Percentiles rank a stretch among this genome's conserved stretches.
Evolutionary conservation across 2,329 filamentous ascomycete genomes (phyloP).

Genomic region (Fusarium abutilonis): DNA sequence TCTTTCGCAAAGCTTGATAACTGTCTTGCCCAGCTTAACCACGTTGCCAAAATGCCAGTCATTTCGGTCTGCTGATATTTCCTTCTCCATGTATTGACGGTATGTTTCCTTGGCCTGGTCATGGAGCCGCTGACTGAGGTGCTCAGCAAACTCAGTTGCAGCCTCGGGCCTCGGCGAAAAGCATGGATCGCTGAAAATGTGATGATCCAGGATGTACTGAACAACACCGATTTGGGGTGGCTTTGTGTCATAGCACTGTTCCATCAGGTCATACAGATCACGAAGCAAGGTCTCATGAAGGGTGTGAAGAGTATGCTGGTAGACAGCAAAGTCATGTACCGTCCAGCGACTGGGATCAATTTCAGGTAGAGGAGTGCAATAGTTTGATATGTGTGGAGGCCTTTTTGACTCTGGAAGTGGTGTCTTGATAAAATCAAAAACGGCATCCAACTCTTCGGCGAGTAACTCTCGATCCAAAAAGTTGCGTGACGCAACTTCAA

Average conservation of each 20-base stretch:
- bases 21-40: slow-evolving; percentile 85
- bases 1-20: slow-evolving; percentile 85
- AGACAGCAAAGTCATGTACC: slow-evolving; percentile 72
- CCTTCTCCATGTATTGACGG: slow-evolving; percentile 77
- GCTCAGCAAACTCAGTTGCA: slow-evolving; percentile 74
- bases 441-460: slow-evolving; percentile 82
- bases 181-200: slow-evolving; percentile 80
- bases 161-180: slow-evolving; percentile 79
- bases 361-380: slow-evolving; percentile 61
- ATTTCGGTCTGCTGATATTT: slow-evolving; percentile 81
- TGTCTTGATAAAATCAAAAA: slow-evolving; percentile 84
- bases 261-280: slow-evolving; percentile 87
- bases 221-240: slow-evolving; percentile 81
- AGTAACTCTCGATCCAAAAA: slow-evolving; percentile 85
- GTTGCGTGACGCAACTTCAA: slow-evolving; percentile 87
- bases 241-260: slow-evolving; percentile 90
- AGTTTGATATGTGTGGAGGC: slow-evolving; percentile 64
- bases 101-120: slow-evolving; percentile 84
- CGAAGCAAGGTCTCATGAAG: slow-evolving; percentile 85
- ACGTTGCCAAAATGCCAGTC: slow-evolving; percentile 93
- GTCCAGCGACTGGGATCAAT: slow-evolving; percentile 73
- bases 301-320: slow-evolving; percentile 77
- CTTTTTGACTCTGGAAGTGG: slow-evolving; percentile 73
- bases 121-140: slow-evolving; percentile 76
- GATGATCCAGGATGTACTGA: slow-evolving; percentile 81